These are phyloP conservation scores for Gremmenia infestans DNA, from an alignment of 2,329 filamentous ascomycete genomes.

Conservation along the genomic window DNA sequence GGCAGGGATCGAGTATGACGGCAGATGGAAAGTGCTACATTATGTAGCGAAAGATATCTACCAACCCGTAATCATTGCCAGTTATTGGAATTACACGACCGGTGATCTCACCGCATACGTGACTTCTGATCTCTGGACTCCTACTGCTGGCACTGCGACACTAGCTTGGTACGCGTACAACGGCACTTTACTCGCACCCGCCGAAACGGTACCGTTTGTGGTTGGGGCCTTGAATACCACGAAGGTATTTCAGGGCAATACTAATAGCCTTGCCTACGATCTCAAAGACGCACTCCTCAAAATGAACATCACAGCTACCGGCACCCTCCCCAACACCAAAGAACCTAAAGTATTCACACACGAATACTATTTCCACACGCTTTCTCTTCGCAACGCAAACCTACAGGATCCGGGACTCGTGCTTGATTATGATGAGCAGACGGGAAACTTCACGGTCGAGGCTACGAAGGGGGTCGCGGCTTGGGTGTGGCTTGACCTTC, in stretches of 20 bases:
- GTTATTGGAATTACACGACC: conserved; percentile 47
- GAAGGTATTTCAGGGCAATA: conserved; percentile 12
- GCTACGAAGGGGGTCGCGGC: conserved; percentile 18
- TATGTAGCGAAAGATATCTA: conserved; percentile 55
- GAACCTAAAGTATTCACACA: conserved; percentile 12
- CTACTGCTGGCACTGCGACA: conserved; percentile 40
- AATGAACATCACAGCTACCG: conserved; percentile 18
- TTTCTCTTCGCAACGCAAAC: conserved; percentile 9
- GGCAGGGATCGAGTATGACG: conserved; percentile 58
- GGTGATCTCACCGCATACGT: conserved; percentile 49
- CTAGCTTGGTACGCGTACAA: conserved; percentile 48
- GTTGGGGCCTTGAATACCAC: conserved; percentile 23
- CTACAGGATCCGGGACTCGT: conserved; percentile 13
- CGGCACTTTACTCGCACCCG: conserved; percentile 36
- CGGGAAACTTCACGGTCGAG: conserved; percentile 11
- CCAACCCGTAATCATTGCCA: conserved; percentile 52
- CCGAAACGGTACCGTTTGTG: conserved; percentile 6
- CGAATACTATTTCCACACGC: conserved; percentile 16
- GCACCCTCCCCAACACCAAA: conserved; percentile 13
- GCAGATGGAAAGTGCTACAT: conserved; percentile 58
- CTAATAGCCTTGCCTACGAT: conserved; percentile 7
- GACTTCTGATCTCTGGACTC: conserved; percentile 52
- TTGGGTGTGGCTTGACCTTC: conserved; percentile 23
- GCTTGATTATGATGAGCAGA: conserved; percentile 5
- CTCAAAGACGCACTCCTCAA: conserved; percentile 15